Conservation (phyloP, 768 basidiomycete species). For the Pluteus cervinus region DNA sequence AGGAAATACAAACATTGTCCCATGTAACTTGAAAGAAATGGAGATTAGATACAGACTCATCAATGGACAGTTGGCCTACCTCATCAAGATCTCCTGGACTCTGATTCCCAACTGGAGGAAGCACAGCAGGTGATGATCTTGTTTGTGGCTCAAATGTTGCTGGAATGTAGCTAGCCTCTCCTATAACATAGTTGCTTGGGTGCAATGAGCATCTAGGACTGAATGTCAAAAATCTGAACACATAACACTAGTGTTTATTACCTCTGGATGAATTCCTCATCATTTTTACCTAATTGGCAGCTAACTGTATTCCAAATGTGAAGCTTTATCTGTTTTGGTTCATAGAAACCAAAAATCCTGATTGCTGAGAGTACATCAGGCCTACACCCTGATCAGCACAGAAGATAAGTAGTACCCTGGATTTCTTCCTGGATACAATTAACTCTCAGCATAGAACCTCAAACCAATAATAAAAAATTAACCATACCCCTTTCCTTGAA, state of each 20-base stretch:
- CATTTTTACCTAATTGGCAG: conserved; percentile 29
- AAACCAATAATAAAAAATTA: neutral
- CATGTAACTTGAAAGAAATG: conserved; percentile 4
- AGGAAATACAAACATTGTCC: conserved; percentile 1
- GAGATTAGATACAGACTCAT: neutral
- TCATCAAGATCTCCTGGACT: conserved; percentile 41
- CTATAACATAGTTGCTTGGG: conserved; percentile 22
- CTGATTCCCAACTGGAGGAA: conserved; percentile 21
- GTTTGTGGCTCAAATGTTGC: conserved; percentile 42
- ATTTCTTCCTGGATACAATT: conserved; percentile 14
- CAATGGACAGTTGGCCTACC: conserved; percentile 21
- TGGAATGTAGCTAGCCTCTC: conserved; percentile 41
- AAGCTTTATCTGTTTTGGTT: conserved; percentile 31
- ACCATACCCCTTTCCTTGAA: conserved; percentile 21
- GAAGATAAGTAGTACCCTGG: conserved; percentile 16
- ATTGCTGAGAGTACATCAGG: conserved; percentile 17
- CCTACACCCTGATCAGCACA: neutral
- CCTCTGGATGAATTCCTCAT: conserved; percentile 50
- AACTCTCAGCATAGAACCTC: neutral
- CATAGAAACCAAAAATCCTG: conserved; percentile 32
- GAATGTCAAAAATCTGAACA: neutral
- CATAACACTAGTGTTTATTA: conserved; percentile 10
- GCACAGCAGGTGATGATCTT: conserved; percentile 16
- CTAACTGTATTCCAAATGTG: conserved; percentile 33
- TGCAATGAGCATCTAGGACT: conserved; percentile 39